Percentiles rank a stretch among this genome's conserved stretches.
Conservation (phyloP, 2,329 filamentous ascomycete species). For the Aureobasidium lini region DNA sequence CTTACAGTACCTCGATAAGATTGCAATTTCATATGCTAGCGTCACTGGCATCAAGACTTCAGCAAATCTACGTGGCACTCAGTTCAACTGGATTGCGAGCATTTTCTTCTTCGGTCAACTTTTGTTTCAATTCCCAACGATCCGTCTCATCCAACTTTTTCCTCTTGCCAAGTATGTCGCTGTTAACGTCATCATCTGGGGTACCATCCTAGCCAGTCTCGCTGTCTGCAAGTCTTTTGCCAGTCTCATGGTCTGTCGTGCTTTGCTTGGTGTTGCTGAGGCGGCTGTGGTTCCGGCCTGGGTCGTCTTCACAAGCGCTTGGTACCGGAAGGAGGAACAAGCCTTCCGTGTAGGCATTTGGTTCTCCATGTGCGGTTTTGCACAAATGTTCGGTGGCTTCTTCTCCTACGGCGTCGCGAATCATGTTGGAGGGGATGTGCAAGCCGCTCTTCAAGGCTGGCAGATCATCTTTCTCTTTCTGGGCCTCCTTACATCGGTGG, state of each 20-base stretch:
- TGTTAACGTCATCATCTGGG: constrained; percentile 26
- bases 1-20: background rate
- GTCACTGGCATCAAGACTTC: background rate
- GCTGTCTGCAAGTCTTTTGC: constrained; percentile 24
- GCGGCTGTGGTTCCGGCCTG: background rate
- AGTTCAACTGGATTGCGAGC: background rate
- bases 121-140: background rate
- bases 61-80: background rate
- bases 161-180: constrained; percentile 19
- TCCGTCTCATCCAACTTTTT: background rate
- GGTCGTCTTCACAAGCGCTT: background rate
- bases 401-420: background rate
- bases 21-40: background rate
- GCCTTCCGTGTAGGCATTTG: background rate
- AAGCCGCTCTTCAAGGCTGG: background rate
- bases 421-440: background rate
- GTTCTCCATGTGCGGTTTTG: background rate
- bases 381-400: background rate
- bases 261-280: constrained; percentile 29
- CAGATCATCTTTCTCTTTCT: background rate
- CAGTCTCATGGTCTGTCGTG: constrained; percentile 23
- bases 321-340: background rate
- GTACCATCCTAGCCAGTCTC: constrained; percentile 23
- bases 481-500: background rate
- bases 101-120: background rate